Percentiles rank a stretch among this genome's conserved stretches.
Evolutionary conservation across 257 asterid genomes (phyloP).

Genomic region (Nicotiana benthamiana): DNA sequence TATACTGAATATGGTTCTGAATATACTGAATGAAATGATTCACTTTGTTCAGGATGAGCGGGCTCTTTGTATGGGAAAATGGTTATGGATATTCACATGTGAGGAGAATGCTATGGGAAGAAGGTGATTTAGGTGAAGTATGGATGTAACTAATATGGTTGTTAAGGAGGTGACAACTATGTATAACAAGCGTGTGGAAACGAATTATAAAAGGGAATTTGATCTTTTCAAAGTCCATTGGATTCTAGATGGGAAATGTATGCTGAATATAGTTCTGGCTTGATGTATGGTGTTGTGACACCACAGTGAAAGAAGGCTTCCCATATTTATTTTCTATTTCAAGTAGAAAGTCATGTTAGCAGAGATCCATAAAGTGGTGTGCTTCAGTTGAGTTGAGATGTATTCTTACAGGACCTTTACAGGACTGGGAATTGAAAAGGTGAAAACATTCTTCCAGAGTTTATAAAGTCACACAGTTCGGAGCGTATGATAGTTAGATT

Average conservation of each 20-base stretch:
- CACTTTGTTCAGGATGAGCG: background rate
- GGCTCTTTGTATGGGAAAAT: background rate
- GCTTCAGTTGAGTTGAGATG: background rate
- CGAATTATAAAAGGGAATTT: background rate
- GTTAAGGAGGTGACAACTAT: background rate
- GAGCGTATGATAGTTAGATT: background rate
- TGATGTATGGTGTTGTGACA: background rate
- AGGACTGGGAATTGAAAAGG: background rate
- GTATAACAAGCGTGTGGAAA: background rate
- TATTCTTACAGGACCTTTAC: background rate
- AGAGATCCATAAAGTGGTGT: background rate
- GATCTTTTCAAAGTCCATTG: background rate
- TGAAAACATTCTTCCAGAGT: constrained; percentile 1
- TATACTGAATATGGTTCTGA: background rate
- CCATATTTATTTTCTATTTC: background rate
- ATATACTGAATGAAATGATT: background rate
- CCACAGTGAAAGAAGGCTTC: background rate
- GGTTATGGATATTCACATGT: background rate
- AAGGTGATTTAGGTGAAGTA: background rate
- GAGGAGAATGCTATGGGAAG: background rate
- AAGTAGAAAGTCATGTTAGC: background rate
- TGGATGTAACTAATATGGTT: background rate
- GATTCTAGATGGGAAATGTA: background rate
- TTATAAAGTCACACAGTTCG: background rate
- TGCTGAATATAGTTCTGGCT: background rate